Evolutionary conservation across 257 asterid species (phyloP).

Genomic region (Salvia rosmarinus): DNA sequence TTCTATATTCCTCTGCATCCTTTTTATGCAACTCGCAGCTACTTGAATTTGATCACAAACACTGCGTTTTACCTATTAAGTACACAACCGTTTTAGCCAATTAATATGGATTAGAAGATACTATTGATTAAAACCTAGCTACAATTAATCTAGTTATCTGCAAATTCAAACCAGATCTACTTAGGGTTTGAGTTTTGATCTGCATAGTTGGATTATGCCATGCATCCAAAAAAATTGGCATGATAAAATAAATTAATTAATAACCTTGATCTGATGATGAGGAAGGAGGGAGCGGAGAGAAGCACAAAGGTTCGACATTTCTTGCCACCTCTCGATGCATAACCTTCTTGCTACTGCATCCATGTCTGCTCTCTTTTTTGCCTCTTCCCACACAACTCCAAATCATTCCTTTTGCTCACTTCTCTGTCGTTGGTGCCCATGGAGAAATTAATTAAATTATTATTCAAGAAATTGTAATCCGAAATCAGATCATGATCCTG

Average conservation of each 20-base stretch:
- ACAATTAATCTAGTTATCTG: no score
- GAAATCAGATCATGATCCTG: background rate
- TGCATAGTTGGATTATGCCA: background rate
- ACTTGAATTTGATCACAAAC: slow-evolving; percentile 48
- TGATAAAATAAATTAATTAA: background rate
- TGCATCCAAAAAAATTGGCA: background rate
- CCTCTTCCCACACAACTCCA: background rate
- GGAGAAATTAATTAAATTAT: slow-evolving; percentile 22
- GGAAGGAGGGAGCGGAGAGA: slow-evolving; percentile 57
- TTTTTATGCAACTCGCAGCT: slow-evolving; percentile 43
- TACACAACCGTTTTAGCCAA: background rate
- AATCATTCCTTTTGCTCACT: background rate
- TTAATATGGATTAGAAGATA: background rate
- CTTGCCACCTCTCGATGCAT: slow-evolving; percentile 49
- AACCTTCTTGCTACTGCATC: slow-evolving; percentile 31
- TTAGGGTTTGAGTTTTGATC: background rate
- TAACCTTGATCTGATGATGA: slow-evolving; percentile 41
- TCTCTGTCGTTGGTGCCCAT: background rate
- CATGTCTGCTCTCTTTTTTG: background rate
- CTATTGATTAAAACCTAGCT: background rate
- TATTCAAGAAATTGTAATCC: background rate
- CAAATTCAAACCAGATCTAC: background rate
- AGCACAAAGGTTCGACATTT: slow-evolving; percentile 43
- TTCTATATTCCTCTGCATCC: slow-evolving; percentile 45
- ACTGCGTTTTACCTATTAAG: slow-evolving; percentile 50